A percentile compares a stretch with the other conserved stretches of the same genome.
Evolutionary conservation across 2,329 filamentous ascomycete genomes (phyloP).

Genomic region (Ophiocordyceps unilateralis): DNA sequence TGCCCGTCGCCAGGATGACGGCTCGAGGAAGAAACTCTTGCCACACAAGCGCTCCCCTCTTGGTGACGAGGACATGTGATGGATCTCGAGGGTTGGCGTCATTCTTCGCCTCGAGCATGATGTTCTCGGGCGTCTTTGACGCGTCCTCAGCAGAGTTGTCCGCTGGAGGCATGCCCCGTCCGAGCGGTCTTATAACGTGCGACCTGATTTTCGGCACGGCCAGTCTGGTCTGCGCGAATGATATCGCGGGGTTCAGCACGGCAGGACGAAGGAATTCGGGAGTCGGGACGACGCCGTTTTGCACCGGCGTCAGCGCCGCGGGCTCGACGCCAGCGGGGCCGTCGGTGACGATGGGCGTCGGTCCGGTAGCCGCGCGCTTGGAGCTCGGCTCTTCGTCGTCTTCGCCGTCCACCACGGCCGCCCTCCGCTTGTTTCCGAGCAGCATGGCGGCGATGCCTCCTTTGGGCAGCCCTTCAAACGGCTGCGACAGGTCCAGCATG

Average conservation of each 20-base stretch:
- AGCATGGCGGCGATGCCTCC: slow-evolving; percentile 75
- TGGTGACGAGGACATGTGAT: slow-evolving; percentile 65
- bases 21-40: slow-evolving; percentile 81
- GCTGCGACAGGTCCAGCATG: slow-evolving; percentile 78
- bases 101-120: slow-evolving; percentile 80
- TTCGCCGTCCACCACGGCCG: slow-evolving; percentile 53
- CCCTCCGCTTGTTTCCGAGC: slow-evolving; percentile 84
- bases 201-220: slow-evolving; percentile 75
- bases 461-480: slow-evolving; percentile 81
- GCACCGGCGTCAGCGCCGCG: slow-evolving; percentile 43
- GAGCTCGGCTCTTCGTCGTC: slow-evolving; percentile 45
- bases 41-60: slow-evolving; percentile 70
- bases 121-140: slow-evolving; percentile 45
- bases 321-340: slow-evolving; percentile 63
- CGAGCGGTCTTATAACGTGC: slow-evolving; percentile 67
- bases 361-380: slow-evolving; percentile 45
- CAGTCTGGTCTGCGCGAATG: slow-evolving; percentile 67
- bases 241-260: slow-evolving; percentile 65
- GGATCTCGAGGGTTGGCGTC: slow-evolving; percentile 63
- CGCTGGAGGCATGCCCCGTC: slow-evolving; percentile 40
- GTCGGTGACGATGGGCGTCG: slow-evolving; percentile 59
- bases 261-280: slow-evolving; percentile 81
- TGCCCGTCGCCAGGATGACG: slow-evolving; percentile 81
- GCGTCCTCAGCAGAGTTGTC: slow-evolving; percentile 42
- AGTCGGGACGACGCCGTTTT: slow-evolving; percentile 45